phyloP scores from a whole-genome alignment of 495 filamentous ascomycete species.

The Aspergillus funiculosus region DNA sequence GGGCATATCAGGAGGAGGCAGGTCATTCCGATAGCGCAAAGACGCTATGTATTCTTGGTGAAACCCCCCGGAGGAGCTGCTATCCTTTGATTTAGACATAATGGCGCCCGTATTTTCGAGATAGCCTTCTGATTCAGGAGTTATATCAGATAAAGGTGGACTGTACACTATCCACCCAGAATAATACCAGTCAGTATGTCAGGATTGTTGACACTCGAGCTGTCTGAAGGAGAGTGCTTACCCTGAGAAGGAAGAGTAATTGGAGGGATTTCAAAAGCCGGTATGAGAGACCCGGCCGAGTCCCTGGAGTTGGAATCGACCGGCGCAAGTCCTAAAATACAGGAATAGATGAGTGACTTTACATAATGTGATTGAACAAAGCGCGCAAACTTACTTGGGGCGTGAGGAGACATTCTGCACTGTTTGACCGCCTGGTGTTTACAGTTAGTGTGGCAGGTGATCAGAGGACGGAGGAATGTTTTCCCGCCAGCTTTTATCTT shows the following conservation, averaged over 20 bases:
- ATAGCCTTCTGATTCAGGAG: neutral
- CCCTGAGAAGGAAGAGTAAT: constrained; percentile 11
- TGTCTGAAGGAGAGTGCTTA: constrained; percentile 7
- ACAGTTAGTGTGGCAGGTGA: constrained; percentile 7
- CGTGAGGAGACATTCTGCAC: constrained; percentile 20
- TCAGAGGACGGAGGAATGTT: constrained; percentile 1
- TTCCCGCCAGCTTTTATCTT: neutral
- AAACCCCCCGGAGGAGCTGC: constrained; percentile 55
- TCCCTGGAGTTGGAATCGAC: constrained; percentile 7
- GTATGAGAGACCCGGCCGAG: constrained; percentile 8
- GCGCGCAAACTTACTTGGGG: constrained; percentile 21
- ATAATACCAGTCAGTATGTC: constrained; percentile 9
- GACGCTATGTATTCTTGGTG: constrained; percentile 96
- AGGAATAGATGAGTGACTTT: neutral
- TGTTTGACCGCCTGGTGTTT: constrained; percentile 19
- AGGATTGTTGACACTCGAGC: neutral
- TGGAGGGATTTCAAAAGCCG: constrained; percentile 13
- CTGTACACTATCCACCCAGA: constrained; percentile 11
- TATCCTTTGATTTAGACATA: constrained; percentile 39
- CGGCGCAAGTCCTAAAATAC: constrained; percentile 12
- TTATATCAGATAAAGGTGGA: constrained; percentile 1
- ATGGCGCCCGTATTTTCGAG: neutral
- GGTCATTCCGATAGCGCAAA: constrained; percentile 87
- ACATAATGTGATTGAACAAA: neutral
- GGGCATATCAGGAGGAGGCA: constrained; percentile 86